Evolutionary conservation across 2,329 filamentous ascomycete species (phyloP), one percentile per base, ranked within the genome.

Genomic region (Phyllosticta paracitricarpa): DNA sequence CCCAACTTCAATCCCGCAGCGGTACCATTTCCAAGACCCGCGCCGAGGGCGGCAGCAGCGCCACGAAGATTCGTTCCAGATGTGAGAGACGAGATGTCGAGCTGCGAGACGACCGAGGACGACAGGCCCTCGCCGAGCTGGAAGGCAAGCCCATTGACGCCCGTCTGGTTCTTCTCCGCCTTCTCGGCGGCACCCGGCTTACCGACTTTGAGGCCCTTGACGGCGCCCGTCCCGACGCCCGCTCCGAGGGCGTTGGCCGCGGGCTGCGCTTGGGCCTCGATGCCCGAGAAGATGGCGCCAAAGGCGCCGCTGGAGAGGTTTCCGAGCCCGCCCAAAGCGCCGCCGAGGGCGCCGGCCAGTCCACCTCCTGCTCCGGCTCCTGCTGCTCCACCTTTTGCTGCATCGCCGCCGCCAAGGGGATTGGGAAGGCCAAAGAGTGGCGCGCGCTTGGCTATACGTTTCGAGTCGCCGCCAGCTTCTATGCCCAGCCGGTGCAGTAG

Each of bases 261-360:
- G 10, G 58, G 35, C 8, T 51, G 40, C 9, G 55, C 52, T 30
- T 53, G 24, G 6, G 48, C 28, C 9, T 53, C 55, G 35, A 60
- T 56, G 14, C 54, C 54, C 10, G 33, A 25, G 8, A 24, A 48
- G 17, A 59, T 84, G 84, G 60, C 75, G 71, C 87, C 87, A 90
- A 2, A 90, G 81, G 70, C 89, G 82, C 58, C 79, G 76, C 68
- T 90, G 87, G 67, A 91, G 57, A 87, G 33, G 14, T 40, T 40
- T 40, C 33, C 33, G 81, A 26, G 83, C 2, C 33, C 33, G 33
- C 33, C 85, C 88, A 87, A 90, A 7, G 88, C 90, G 30, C 88
- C 88, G 1, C 90, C 87, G 0, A 90, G 78, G 0, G 91, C 86
- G 4, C 91, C 80, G 5, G 87, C 87, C 2, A 90, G 6, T 48